Evolutionary conservation across 352 stramenopile genomes (phyloP).

Genomic region (Phytopythium delawarense): DNA sequence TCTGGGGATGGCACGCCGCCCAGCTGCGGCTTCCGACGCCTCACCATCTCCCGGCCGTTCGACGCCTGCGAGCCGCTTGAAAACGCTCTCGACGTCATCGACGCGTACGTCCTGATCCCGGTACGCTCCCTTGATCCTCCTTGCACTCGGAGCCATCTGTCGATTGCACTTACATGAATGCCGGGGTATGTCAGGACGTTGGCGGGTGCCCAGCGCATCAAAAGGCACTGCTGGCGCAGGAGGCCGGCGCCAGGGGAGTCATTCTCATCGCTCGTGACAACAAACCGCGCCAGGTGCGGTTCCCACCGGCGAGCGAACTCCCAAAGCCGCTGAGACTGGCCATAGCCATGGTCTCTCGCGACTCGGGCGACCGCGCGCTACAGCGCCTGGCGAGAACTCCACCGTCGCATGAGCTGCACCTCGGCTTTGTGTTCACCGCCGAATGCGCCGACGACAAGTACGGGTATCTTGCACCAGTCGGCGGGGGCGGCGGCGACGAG

Average conservation of each 20-base stretch:
- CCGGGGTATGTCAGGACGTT: conserved; percentile 21
- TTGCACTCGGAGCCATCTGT: not conserved
- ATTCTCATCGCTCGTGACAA: conserved; percentile 55
- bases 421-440: conserved; percentile 57
- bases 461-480: conserved; percentile 29
- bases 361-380: conserved; percentile 46
- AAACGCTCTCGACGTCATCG: conserved; percentile 25
- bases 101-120: conserved; percentile 57
- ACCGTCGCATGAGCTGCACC: conserved; percentile 23
- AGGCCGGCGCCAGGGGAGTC: conserved; percentile 54
- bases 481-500: conserved; percentile 22
- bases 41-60: conserved; percentile 47
- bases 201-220: conserved; percentile 57
- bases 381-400: conserved; percentile 30
- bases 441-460: conserved; percentile 42
- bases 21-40: conserved; percentile 46
- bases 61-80: conserved; percentile 48
- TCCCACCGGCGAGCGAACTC: conserved; percentile 29
- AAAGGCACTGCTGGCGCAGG: conserved; percentile 51
- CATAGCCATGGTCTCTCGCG: conserved; percentile 63
- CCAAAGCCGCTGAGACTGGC: conserved; percentile 42
- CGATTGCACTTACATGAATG: not conserved
- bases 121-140: conserved; percentile 17
- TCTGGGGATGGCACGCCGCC: conserved; percentile 50
- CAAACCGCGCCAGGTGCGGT: conserved; percentile 51